Percentiles rank a stretch among this genome's conserved stretches.
phyloP scores from a whole-genome alignment of 2,329 filamentous ascomycete genomes.

The Myriangium duriaei region DNA sequence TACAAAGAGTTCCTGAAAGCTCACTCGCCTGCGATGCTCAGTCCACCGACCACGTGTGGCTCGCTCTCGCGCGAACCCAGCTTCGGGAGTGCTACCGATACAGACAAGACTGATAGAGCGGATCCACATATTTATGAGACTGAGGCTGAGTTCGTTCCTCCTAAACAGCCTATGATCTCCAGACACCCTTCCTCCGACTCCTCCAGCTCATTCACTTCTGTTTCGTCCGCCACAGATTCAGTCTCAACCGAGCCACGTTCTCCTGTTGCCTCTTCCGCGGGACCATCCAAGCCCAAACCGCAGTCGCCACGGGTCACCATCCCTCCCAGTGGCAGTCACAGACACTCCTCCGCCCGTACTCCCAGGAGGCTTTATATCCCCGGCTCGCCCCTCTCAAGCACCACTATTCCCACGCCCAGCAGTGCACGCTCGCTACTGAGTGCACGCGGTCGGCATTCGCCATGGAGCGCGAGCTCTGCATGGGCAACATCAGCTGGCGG shows the following conservation, averaged over 20 bases:
- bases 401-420: slow-evolving; percentile 15
- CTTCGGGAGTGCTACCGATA: slow-evolving; percentile 26
- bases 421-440: slow-evolving; percentile 55
- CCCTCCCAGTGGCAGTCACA: slow-evolving; percentile 28
- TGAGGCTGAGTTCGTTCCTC: slow-evolving; percentile 16
- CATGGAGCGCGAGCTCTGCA: slow-evolving; percentile 18
- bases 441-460: slow-evolving; percentile 46
- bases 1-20: slow-evolving; percentile 90
- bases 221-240: slow-evolving; percentile 4
- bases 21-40: slow-evolving; percentile 58
- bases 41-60: slow-evolving; percentile 48
- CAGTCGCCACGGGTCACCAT: slow-evolving; percentile 31
- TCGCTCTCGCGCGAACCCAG: slow-evolving; percentile 40
- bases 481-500: slow-evolving; percentile 5
- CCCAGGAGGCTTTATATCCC: slow-evolving; percentile 63
- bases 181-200: slow-evolving; percentile 24
- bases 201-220: slow-evolving; percentile 13
- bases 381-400: slow-evolving; percentile 57
- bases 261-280: slow-evolving; percentile 13
- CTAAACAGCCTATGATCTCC: slow-evolving; percentile 23
- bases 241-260: slow-evolving; percentile 10
- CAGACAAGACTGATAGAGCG: slow-evolving; percentile 18
- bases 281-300: slow-evolving; percentile 14
- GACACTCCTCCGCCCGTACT: slow-evolving; percentile 46
- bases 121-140: slow-evolving; percentile 13